A percentile compares a stretch with the other conserved stretches of the same genome.
Conservation (phyloP, 257 asterid species). For the Gynochthodes officinalis region DNA sequence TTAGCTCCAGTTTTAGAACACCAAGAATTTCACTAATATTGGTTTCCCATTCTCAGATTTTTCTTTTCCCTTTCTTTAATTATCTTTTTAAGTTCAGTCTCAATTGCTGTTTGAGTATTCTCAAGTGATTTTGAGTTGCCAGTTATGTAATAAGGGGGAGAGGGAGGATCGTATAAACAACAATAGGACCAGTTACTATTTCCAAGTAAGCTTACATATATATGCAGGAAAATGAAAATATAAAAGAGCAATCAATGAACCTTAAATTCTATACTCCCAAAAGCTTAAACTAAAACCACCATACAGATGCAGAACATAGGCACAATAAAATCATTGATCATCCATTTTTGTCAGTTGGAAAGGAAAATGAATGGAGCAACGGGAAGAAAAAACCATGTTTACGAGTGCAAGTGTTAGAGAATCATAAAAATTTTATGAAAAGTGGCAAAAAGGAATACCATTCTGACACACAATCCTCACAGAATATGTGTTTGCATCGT, state of each 20-base stretch:
- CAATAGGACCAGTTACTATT: neutral
- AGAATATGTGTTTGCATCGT: conserved; percentile 83
- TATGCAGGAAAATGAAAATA: neutral
- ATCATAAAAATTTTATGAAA: neutral
- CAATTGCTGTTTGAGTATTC: too few relatives aligned
- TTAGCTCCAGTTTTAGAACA: too few relatives aligned
- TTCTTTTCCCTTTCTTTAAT: too few relatives aligned
- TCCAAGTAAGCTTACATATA: neutral
- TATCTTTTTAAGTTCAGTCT: too few relatives aligned
- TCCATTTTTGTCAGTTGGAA: neutral
- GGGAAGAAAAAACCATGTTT: neutral
- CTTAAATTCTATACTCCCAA: neutral
- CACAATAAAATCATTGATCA: neutral
- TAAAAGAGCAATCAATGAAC: neutral
- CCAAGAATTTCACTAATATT: too few relatives aligned
- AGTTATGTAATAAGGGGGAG: too few relatives aligned
- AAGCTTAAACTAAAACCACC: neutral
- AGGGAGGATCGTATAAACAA: too few relatives aligned
- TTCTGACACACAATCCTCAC: conserved; percentile 86
- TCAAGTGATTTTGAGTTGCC: too few relatives aligned
- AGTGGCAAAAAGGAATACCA: conserved; percentile 48
- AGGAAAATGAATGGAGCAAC: neutral
- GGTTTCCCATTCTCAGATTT: too few relatives aligned
- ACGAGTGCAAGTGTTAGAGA: neutral
- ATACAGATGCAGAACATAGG: neutral